Evolutionary conservation across 345 rosid genomes (phyloP), one percentile per base, ranked within the genome.

Genomic region (Salix arbutifolia): DNA sequence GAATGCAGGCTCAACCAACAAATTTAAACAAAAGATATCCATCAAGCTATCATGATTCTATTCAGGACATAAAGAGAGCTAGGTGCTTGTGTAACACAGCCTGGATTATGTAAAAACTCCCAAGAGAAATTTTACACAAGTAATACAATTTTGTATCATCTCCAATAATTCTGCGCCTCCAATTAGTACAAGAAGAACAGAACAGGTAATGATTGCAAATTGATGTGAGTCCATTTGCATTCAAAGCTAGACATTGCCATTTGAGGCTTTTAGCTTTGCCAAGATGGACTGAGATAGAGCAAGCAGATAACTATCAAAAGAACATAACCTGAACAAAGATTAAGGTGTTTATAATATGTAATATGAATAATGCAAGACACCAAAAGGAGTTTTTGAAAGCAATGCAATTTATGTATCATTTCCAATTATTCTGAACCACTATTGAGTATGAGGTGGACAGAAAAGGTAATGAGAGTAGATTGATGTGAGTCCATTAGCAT

Each of bases 401-500:
- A 23, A 67, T 23, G 46, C 8, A 18, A 44, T 3, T 42, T 28
- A 69, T 46, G 69, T 77, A 62, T 48, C 73, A 69, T 74, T 78
- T 74, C 77, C 65, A 75, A 76, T 74, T 74, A 75, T 71, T 78
- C 83, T 67, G 74, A 72, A 73, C 40, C 75, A 72, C 67, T 72
- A 78, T 61, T 31, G 5, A 56, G 37, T 0, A 72, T 2, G 74
- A 13, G 60, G 62, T 72, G 80, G 69, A 28, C 72, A 78, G 72
- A 78, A 80, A 70, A 80, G 68, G 44, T 31, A 25, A 56, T 3
- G 61, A 58, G 42, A 40, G 67, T 65, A 50, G 18, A 69, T 78
- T 67, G 56, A 78, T 85, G 60, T 65, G 35, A 82, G 87, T 86
- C 91, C 91, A 80, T 78, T 86, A 75, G 88, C 88, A 87, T 83